phyloP scores from a whole-genome alignment of 2,329 filamentous ascomycete genomes.

The Venturiaceae sp. region DNA sequence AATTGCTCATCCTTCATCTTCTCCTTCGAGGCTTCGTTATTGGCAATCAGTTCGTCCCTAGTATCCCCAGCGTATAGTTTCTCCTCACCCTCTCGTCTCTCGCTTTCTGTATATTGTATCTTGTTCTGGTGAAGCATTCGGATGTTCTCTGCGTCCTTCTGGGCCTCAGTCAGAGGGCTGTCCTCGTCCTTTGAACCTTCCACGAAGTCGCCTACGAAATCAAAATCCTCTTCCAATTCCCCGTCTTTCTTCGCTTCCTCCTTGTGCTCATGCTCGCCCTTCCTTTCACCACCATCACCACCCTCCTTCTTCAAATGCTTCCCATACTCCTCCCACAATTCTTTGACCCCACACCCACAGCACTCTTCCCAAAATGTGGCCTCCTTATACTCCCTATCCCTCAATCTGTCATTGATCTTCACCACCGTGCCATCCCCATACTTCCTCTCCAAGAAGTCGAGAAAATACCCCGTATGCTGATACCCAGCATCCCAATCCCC shows the following conservation, averaged over 20 bases:
- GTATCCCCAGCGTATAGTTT: too few species aligned
- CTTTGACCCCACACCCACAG: conserved; percentile 54
- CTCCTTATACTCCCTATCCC: conserved; percentile 54
- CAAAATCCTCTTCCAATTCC: not conserved
- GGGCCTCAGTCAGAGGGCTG: too few species aligned
- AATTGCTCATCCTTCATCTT: not conserved
- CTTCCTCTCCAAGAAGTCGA: conserved; percentile 70
- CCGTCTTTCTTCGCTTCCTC: not conserved
- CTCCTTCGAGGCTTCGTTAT: too few species aligned
- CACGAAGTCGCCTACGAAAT: not conserved
- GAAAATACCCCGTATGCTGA: conserved; percentile 82
- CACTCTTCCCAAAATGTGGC: conserved; percentile 58
- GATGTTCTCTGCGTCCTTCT: too few species aligned
- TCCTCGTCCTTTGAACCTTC: not conserved
- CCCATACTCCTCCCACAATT: conserved; percentile 68
- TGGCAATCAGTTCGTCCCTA: too few species aligned
- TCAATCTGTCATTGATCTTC: conserved; percentile 57
- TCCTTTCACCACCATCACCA: not conserved
- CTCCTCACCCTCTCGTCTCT: too few species aligned
- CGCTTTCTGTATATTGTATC: too few species aligned
- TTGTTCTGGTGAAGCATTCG: too few species aligned
- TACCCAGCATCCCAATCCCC: conserved; percentile 83
- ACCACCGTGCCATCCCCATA: conserved; percentile 43
- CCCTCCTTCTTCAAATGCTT: conserved; percentile 30
- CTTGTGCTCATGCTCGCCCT: conserved; percentile 1